phyloP scores from a whole-genome alignment of 352 stramenopile species.

The Pythium rishiriense region DNA sequence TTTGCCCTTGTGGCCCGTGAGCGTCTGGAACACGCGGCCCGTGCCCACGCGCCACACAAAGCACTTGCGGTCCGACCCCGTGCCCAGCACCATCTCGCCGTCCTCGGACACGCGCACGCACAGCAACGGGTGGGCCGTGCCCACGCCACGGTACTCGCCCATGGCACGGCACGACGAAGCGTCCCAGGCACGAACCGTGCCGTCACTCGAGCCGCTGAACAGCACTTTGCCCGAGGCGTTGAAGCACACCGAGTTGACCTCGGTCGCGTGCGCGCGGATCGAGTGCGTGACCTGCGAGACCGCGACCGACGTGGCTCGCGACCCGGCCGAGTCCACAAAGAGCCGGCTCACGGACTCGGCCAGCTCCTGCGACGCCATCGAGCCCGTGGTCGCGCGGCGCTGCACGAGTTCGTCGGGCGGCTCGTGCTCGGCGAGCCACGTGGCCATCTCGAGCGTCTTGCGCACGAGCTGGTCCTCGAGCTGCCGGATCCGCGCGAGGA shows the following conservation, averaged over 20 bases:
- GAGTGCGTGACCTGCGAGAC: conserved; percentile 47
- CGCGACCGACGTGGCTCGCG: conserved; percentile 27
- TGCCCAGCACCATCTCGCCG: conserved; percentile 73
- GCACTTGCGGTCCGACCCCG: conserved; percentile 81
- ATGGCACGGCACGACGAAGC: conserved; percentile 45
- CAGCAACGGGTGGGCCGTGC: conserved; percentile 78
- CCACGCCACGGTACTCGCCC: conserved; percentile 76
- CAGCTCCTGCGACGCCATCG: conserved; percentile 44
- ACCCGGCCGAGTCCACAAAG: conserved; percentile 27
- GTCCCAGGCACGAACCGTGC: conserved; percentile 81
- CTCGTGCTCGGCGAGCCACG: conserved; percentile 53
- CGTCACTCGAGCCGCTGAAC: conserved; percentile 82
- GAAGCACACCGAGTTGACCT: conserved; percentile 86
- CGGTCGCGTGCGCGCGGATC: conserved; percentile 77
- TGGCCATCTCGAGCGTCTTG: conserved; percentile 61
- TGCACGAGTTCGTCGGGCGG: conserved; percentile 25
- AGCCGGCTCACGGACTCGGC: conserved; percentile 50
- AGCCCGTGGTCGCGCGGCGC: conserved; percentile 22
- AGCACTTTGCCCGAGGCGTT: conserved; percentile 81
- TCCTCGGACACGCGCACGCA: conserved; percentile 81
- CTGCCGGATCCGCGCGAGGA: conserved; percentile 42
- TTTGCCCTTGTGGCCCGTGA: conserved; percentile 85
- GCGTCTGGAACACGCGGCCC: conserved; percentile 78
- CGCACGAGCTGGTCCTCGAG: conserved; percentile 59
- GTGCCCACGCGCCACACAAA: conserved; percentile 85